Conservation (phyloP, 1,139 yeast genomes). For the Blastobotrys raffinosifermentans region DNA sequence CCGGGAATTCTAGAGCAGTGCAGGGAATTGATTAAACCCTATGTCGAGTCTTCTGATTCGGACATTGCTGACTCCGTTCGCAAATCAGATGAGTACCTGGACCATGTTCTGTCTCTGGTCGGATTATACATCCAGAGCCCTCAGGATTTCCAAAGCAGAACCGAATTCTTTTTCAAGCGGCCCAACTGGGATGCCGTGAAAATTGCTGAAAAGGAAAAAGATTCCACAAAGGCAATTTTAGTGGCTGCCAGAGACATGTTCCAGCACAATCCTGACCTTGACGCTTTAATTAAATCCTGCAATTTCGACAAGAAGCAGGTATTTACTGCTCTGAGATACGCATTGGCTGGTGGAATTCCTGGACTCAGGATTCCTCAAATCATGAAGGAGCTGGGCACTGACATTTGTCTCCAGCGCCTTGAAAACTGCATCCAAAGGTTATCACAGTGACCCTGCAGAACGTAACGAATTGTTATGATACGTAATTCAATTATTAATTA, state of each 20-base stretch:
- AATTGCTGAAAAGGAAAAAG: background rate
- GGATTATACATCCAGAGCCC: slow-evolving; percentile 18
- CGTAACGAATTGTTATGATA: no score
- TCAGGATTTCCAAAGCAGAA: slow-evolving; percentile 17
- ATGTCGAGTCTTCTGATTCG: slow-evolving; percentile 2
- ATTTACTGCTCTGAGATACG: slow-evolving; percentile 60
- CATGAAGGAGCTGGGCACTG: slow-evolving; percentile 49
- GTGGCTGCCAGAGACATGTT: background rate
- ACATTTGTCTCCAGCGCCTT: no score
- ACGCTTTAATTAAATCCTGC: slow-evolving; percentile 1
- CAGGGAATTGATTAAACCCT: slow-evolving; percentile 11
- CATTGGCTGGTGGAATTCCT: slow-evolving; percentile 65
- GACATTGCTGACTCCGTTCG: slow-evolving; percentile 16
- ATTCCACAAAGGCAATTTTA: background rate
- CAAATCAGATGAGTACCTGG: slow-evolving; percentile 16
- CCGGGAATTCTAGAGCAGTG: slow-evolving; percentile 16
- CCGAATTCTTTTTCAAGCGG: slow-evolving; percentile 17
- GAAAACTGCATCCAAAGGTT: no score
- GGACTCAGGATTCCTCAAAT: slow-evolving; percentile 66
- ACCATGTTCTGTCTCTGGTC: slow-evolving; percentile 14
- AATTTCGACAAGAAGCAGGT: slow-evolving; percentile 33
- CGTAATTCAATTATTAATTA: no score
- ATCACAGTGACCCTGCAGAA: no score
- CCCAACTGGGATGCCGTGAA: slow-evolving; percentile 14
- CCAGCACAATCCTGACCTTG: background rate